A percentile compares a stretch with the other conserved stretches of the same genome.
phyloP scores from a whole-genome alignment of 208 protist species.

The Sergeia podlipaevii region DNA sequence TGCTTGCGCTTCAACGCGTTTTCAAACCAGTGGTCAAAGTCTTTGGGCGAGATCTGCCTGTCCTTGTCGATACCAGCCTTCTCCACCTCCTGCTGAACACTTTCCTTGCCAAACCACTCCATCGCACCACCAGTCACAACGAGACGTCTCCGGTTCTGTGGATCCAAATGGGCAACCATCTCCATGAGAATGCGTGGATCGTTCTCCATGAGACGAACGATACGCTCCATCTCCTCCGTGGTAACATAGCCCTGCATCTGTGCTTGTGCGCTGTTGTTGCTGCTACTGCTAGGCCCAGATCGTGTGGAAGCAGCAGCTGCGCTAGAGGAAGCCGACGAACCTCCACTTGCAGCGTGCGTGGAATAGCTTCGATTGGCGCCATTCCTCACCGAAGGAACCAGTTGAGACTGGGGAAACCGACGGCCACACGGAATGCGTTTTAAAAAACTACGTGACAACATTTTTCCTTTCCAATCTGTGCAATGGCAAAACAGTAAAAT shows the following conservation, averaged over 20 bases:
- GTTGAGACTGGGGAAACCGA: too few species aligned
- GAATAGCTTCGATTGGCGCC: too few species aligned
- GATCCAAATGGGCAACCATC: conserved; percentile 68
- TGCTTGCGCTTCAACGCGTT: conserved; percentile 64
- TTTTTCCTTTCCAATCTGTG: too few species aligned
- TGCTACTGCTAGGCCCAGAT: neutral
- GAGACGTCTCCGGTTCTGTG: conserved; percentile 67
- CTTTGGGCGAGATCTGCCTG: conserved; percentile 77
- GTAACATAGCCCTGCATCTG: conserved; percentile 20
- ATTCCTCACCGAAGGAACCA: too few species aligned
- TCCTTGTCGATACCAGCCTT: conserved; percentile 83
- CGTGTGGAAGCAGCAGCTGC: neutral
- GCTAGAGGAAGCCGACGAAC: too few species aligned
- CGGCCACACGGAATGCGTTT: too few species aligned
- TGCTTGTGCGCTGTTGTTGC: neutral
- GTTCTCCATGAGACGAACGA: conserved; percentile 71
- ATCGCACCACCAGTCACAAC: conserved; percentile 84
- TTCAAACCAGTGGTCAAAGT: conserved; percentile 91
- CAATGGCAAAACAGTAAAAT: too few species aligned
- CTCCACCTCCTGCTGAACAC: conserved; percentile 68
- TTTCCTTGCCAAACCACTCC: conserved; percentile 92
- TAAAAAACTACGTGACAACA: too few species aligned
- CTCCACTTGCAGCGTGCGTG: too few species aligned
- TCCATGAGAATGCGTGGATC: conserved; percentile 80
- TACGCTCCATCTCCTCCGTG: conserved; percentile 47